phyloP scores from a whole-genome alignment of 768 basidiomycete species.

The Termitomyces sp. region DNA sequence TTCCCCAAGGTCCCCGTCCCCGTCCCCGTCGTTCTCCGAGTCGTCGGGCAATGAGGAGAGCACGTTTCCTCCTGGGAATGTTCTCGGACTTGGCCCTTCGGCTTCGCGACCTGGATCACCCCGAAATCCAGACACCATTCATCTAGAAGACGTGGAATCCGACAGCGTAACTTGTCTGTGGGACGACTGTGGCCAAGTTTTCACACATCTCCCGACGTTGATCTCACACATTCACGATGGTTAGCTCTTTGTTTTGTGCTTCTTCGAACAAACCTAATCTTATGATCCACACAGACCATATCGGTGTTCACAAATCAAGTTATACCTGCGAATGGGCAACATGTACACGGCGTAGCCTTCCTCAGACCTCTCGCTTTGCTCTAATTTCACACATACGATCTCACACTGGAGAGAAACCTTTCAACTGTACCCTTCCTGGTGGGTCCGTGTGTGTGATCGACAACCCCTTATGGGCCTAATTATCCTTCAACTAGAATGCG shows the following conservation, averaged over 20 bases:
- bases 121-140: conserved; percentile 10
- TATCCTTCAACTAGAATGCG: conserved; percentile 61
- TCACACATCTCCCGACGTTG: conserved; percentile 66
- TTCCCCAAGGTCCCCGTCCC: conserved; percentile 10
- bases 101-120: conserved; percentile 12
- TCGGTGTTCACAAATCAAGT: conserved; percentile 78
- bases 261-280: not conserved
- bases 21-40: conserved; percentile 20
- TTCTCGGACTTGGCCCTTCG: conserved; percentile 2
- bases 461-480: conserved; percentile 3
- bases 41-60: conserved; percentile 25
- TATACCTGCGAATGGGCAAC: conserved; percentile 90
- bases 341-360: conserved; percentile 74
- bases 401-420: conserved; percentile 95
- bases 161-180: conserved; percentile 79
- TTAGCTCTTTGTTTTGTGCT: conserved; percentile 30
- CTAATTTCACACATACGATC: conserved; percentile 88
- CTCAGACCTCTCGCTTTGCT: conserved; percentile 87
- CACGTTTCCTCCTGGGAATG: conserved; percentile 20
- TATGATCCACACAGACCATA: conserved; percentile 50
- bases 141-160: conserved; percentile 12
- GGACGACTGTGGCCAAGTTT: conserved; percentile 77
- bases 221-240: conserved; percentile 84
- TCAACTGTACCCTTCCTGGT: conserved; percentile 80
- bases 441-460: conserved; percentile 18